phyloP scores from a whole-genome alignment of 305 asterid genomes.

The Andrographis paniculata region DNA sequence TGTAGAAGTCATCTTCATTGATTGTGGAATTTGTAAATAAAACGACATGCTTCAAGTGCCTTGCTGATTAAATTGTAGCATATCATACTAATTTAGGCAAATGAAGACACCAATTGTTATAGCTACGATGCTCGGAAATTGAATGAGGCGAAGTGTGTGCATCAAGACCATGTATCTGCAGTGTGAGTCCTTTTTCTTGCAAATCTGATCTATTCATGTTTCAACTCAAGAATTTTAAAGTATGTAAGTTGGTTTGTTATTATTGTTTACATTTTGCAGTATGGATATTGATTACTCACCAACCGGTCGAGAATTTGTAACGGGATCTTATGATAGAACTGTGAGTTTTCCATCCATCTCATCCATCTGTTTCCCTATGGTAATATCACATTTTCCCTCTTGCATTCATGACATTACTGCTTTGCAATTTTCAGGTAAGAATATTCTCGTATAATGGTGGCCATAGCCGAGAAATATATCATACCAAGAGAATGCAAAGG shows the following conservation, averaged over 20 bases:
- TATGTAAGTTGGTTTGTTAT: not conserved
- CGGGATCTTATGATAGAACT: slow-evolving; percentile 96
- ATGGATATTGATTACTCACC: slow-evolving; percentile 98
- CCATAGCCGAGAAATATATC: slow-evolving; percentile 91
- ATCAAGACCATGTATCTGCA: slow-evolving; percentile 87
- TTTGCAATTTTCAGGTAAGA: slow-evolving; percentile 57
- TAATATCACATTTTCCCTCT: no score
- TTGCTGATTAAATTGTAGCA: no score
- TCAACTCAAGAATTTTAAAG: slow-evolving; percentile 6
- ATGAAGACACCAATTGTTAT: slow-evolving; percentile 92
- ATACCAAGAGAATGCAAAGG: slow-evolving; percentile 99
- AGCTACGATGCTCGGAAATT: slow-evolving; percentile 84
- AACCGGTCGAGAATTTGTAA: slow-evolving; percentile 95
- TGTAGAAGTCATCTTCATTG: no score
- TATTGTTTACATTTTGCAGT: slow-evolving; percentile 33
- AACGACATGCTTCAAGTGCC: no score
- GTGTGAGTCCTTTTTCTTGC: slow-evolving; percentile 40
- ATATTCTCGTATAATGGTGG: slow-evolving; percentile 89
- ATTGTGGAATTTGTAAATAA: no score
- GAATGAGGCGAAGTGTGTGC: slow-evolving; percentile 82
- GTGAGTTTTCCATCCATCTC: slow-evolving; percentile 35
- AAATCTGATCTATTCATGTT: not conserved
- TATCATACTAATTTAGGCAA: slow-evolving; percentile 47
- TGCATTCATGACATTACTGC: no score
- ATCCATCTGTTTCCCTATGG: not conserved